phyloP scores from a whole-genome alignment of 225 moss, liverwort and hornwort genomes.

The Physcomitrellopsis africana region DNA sequence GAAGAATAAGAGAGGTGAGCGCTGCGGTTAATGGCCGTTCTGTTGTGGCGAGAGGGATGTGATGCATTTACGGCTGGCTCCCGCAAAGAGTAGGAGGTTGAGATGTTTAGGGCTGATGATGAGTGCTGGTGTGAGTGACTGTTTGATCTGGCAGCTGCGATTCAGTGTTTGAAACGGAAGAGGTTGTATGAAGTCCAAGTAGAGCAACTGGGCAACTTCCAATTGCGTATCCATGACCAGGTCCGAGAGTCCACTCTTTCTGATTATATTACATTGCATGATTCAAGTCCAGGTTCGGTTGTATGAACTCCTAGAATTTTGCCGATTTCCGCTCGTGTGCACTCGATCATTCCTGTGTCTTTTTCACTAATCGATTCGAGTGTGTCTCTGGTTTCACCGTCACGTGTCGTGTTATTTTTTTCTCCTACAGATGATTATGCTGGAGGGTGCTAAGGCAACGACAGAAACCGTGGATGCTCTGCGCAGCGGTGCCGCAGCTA shows the following conservation, averaged over 20 bases:
- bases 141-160: slow-evolving; percentile 71
- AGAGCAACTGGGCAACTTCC: slow-evolving; percentile 92
- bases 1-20: slow-evolving; percentile 64
- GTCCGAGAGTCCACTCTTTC: slow-evolving; percentile 30
- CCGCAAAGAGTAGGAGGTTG: background rate
- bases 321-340: background rate
- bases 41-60: background rate
- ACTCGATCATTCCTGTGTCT: background rate
- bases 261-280: background rate
- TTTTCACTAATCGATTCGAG: slow-evolving; percentile 29
- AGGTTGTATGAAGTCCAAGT: slow-evolving; percentile 94
- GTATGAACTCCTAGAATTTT: background rate
- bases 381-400: background rate
- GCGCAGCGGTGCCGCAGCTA: slow-evolving; percentile 93
- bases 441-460: slow-evolving; percentile 97
- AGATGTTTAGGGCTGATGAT: slow-evolving; percentile 15
- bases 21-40: background rate
- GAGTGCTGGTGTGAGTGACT: slow-evolving; percentile 24
- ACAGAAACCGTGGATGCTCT: slow-evolving; percentile 98
- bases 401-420: background rate
- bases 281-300: background rate
- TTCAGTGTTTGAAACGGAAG: slow-evolving; percentile 97
- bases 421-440: slow-evolving; percentile 83
- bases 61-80: slow-evolving; percentile 10
- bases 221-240: slow-evolving; percentile 99